phyloP scores from a whole-genome alignment of 179 eudicot species.

The Heliamphora pulchella region DNA sequence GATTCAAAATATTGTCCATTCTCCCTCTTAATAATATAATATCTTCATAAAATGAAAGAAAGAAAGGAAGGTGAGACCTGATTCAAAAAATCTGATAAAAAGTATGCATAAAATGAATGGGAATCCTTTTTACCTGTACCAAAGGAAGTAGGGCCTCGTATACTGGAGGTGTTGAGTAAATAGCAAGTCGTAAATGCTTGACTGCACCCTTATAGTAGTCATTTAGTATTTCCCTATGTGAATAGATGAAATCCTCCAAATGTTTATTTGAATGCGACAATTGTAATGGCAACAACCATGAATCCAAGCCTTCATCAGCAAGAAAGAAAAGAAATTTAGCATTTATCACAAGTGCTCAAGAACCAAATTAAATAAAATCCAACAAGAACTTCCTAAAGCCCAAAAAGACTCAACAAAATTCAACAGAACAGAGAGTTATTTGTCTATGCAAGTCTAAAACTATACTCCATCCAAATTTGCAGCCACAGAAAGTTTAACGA shows the following conservation, averaged over 20 bases:
- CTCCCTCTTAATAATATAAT: neutral
- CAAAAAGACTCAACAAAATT: neutral
- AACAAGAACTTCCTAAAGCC: neutral
- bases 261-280: slow-evolving; percentile 34
- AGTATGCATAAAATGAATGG: neutral
- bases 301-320: slow-evolving; percentile 43
- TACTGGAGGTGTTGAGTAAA: slow-evolving; percentile 52
- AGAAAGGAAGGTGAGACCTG: neutral
- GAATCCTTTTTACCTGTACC: slow-evolving; percentile 47
- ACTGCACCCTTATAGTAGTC: slow-evolving; percentile 52
- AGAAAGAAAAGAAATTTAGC: slow-evolving; percentile 16
- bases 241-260: slow-evolving; percentile 36
- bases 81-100: neutral
- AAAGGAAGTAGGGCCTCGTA: slow-evolving; percentile 72
- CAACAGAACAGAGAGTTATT: neutral
- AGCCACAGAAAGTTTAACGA: neutral
- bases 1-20: slow-evolving; percentile 2
- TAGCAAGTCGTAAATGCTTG: slow-evolving; percentile 57
- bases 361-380: neutral
- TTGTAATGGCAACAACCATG: slow-evolving; percentile 58
- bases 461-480: neutral
- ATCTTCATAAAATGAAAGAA: neutral
- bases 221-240: slow-evolving; percentile 31
- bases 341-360: neutral
- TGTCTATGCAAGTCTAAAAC: too few species aligned